These are phyloP conservation scores for Collariella sp. DNA, from an alignment of 495 filamentous ascomycete genomes.

Conservation along the genomic window DNA sequence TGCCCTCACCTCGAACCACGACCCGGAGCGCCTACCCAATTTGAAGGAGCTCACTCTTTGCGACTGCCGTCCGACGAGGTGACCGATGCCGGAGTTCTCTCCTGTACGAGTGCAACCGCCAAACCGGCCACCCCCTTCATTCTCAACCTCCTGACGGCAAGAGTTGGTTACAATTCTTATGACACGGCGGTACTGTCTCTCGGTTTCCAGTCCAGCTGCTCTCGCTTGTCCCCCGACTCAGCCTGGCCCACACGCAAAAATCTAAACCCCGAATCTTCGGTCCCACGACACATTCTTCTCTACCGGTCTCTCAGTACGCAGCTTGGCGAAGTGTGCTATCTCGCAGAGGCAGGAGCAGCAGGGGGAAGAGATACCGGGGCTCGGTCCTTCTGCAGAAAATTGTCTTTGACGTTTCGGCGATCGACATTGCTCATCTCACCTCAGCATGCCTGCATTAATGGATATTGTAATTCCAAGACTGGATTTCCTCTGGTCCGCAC, in stretches of 20 bases:
- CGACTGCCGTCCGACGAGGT: not conserved
- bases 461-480: constrained; percentile 30
- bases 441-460: constrained; percentile 27
- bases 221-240: constrained; percentile 10
- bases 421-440: constrained; percentile 2
- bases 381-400: not conserved
- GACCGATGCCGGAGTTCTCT: constrained; percentile 3
- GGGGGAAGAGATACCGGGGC: not conserved
- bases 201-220: constrained; percentile 4
- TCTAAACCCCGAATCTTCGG: not conserved
- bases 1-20: constrained; percentile 11
- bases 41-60: not conserved
- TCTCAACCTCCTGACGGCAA: constrained; percentile 5
- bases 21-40: constrained; percentile 17
- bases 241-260: not conserved
- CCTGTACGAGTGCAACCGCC: not conserved
- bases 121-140: not conserved
- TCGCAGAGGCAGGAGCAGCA: not conserved
- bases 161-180: constrained; percentile 4
- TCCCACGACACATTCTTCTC: not conserved
- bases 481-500: constrained; percentile 33
- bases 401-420: not conserved
- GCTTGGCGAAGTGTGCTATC: constrained; percentile 4
- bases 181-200: constrained; percentile 16
- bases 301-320: not conserved